Evolutionary conservation across 768 basidiomycete species (phyloP).

Genomic region (Scleroderma bovista): DNA sequence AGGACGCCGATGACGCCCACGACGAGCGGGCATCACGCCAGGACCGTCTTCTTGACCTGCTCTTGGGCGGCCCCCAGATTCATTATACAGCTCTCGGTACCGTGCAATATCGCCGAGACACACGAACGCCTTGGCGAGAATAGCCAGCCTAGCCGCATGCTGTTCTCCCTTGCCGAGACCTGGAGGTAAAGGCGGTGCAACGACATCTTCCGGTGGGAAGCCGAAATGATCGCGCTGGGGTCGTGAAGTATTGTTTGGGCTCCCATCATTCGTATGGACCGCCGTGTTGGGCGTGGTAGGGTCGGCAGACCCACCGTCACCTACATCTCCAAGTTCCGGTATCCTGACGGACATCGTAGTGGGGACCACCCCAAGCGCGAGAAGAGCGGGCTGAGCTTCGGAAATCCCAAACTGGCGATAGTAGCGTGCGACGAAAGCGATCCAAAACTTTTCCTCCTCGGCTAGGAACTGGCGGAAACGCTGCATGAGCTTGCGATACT

Average conservation of each 20-base stretch:
- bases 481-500: conserved; percentile 79
- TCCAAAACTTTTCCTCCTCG: conserved; percentile 92
- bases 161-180: conserved; percentile 34
- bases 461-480: conserved; percentile 87
- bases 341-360: conserved; percentile 33
- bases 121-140: conserved; percentile 82
- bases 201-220: conserved; percentile 55
- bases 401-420: conserved; percentile 66
- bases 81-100: conserved; percentile 88
- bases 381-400: conserved; percentile 54
- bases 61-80: conserved; percentile 56
- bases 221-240: conserved; percentile 54
- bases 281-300: neutral
- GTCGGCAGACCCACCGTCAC: neutral
- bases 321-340: conserved; percentile 17
- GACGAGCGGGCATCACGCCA: conserved; percentile 20
- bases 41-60: conserved; percentile 62
- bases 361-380: conserved; percentile 48
- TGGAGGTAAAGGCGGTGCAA: conserved; percentile 35
- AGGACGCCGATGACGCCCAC: conserved; percentile 43
- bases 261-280: conserved; percentile 11
- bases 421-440: conserved; percentile 68
- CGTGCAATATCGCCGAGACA: conserved; percentile 93
- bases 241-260: conserved; percentile 9
- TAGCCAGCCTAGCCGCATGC: conserved; percentile 60